Percentiles rank a stretch among this genome's conserved stretches.
These are phyloP conservation scores for Wickerhamia fluorescens DNA, from an alignment of 805 yeast genomes.

Conservation along the genomic window DNA sequence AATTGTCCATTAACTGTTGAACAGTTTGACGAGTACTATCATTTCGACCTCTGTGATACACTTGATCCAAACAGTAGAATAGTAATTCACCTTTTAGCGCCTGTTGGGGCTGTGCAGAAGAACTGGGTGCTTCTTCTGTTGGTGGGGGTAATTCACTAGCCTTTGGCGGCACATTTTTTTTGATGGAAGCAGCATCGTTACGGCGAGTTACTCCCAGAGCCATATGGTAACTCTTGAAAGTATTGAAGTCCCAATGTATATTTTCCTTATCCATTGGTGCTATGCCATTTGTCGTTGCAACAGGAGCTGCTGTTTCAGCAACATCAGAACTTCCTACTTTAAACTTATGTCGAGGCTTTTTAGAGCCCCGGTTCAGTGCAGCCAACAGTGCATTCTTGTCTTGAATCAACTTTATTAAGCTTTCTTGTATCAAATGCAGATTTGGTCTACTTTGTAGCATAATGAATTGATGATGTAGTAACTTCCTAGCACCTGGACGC, in stretches of 20 bases:
- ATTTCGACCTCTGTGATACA: slow-evolving; percentile 46
- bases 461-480: slow-evolving; percentile 52
- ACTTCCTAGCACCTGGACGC: slow-evolving; percentile 54
- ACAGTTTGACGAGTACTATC: slow-evolving; percentile 42
- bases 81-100: slow-evolving; percentile 30
- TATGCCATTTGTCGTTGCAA: neutral
- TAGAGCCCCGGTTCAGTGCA: no score
- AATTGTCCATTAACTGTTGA: slow-evolving; percentile 28
- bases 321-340: no score
- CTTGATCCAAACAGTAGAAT: slow-evolving; percentile 38
- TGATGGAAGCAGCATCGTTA: slow-evolving; percentile 1
- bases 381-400: neutral
- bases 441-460: no score
- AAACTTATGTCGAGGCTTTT: no score
- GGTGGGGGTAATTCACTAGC: neutral
- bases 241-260: slow-evolving; percentile 14
- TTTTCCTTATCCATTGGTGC: neutral
- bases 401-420: neutral
- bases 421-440: slow-evolving; percentile 1
- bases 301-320: neutral
- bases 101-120: neutral
- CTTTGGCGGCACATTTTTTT: neutral
- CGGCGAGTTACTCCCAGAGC: neutral
- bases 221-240: slow-evolving; percentile 4
- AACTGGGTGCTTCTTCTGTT: neutral